A percentile compares a stretch with the other conserved stretches of the same genome.
Evolutionary conservation across 306 rosid genomes (phyloP).

Genomic region (Fagus crenata): DNA sequence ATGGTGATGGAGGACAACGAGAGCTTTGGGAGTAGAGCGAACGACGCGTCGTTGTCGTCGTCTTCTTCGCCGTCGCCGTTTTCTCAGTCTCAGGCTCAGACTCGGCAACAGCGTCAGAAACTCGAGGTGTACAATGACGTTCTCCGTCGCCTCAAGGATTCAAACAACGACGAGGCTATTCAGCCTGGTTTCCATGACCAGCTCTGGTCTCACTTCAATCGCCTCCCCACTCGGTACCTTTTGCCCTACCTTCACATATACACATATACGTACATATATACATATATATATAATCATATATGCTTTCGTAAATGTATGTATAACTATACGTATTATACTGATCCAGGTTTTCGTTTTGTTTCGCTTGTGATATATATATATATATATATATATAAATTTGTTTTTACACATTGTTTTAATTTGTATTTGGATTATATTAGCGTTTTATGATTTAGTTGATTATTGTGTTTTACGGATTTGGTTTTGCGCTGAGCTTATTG

Average conservation of each 20-base stretch:
- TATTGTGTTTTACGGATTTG: not conserved
- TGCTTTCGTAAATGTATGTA: not conserved
- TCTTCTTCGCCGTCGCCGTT: slow-evolving; percentile 12
- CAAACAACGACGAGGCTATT: slow-evolving; percentile 54
- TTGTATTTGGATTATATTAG: not conserved
- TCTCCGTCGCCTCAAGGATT: slow-evolving; percentile 82
- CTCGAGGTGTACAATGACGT: slow-evolving; percentile 87
- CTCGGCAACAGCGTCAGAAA: slow-evolving; percentile 66
- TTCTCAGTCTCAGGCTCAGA: slow-evolving; percentile 22
- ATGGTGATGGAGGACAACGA: slow-evolving; percentile 75
- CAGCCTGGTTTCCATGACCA: slow-evolving; percentile 78
- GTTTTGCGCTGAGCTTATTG: not conserved
- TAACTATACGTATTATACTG: not conserved
- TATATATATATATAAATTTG: too few relatives aligned
- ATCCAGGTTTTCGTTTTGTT: not conserved
- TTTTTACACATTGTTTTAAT: slow-evolving; percentile 1
- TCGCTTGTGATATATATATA: too few relatives aligned
- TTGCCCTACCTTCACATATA: slow-evolving; percentile 4
- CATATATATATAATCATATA: not conserved
- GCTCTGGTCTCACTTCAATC: slow-evolving; percentile 94
- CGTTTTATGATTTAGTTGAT: not conserved
- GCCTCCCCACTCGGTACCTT: slow-evolving; percentile 88
- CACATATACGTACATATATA: not conserved
- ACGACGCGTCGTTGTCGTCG: slow-evolving; percentile 40
- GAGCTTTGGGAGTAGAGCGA: slow-evolving; percentile 63